Conservation (phyloP, 441 rosid genomes). For the Erodium texanum region DNA sequence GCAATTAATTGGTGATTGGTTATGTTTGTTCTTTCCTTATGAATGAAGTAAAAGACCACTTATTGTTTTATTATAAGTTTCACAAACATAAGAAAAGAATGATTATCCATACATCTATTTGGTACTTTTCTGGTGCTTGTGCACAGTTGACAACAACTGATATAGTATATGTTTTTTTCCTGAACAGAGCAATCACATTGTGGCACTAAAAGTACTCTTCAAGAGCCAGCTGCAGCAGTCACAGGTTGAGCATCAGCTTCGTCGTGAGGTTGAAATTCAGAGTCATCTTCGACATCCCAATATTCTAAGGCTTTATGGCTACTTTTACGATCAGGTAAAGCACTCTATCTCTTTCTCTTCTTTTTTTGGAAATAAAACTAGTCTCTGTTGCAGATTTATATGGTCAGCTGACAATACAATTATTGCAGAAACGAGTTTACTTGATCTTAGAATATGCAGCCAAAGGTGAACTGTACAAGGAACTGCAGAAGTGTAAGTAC, state of each 20-base stretch:
- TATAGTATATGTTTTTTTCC: not conserved
- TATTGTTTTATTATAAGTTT: too few species aligned
- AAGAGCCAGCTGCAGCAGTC: conserved; percentile 93
- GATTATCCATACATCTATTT: too few species aligned
- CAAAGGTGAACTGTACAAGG: conserved; percentile 88
- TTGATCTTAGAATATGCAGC: conserved; percentile 95
- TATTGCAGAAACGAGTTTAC: conserved; percentile 82
- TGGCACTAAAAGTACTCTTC: conserved; percentile 86
- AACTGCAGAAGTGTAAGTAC: conserved; percentile 81
- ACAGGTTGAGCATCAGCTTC: conserved; percentile 92
- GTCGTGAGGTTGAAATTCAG: conserved; percentile 93
- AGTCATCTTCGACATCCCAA: conserved; percentile 91
- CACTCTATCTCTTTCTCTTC: not conserved
- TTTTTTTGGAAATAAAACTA: not conserved
- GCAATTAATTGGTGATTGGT: not conserved
- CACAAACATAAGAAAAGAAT: too few species aligned
- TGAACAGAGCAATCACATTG: conserved; percentile 81
- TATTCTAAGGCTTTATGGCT: conserved; percentile 82
- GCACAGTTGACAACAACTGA: not conserved
- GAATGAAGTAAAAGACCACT: not conserved
- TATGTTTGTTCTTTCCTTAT: not conserved
- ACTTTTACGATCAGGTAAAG: conserved; percentile 84
- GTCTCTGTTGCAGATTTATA: not conserved
- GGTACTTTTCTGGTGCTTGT: not conserved
- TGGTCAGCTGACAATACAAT: not conserved